Evolutionary conservation across 192 early-diverging fungal genomes (phyloP), one percentile per base, ranked within the genome.

Genomic region (Spizellomyces punctatus): DNA sequence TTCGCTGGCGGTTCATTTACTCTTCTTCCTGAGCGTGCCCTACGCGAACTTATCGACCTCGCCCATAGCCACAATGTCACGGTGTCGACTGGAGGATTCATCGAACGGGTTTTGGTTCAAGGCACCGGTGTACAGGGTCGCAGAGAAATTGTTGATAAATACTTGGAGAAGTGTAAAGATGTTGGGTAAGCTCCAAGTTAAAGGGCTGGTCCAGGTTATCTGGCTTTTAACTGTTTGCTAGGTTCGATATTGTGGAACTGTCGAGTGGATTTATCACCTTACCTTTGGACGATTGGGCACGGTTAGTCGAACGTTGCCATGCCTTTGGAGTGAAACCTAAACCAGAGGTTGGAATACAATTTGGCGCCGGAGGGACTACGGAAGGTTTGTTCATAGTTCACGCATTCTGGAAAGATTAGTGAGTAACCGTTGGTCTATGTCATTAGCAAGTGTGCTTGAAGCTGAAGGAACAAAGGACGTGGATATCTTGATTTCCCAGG

Each of bases 201-300:
- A 52, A 4, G 6, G n/a, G 60, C 60, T 6, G 41, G 36, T 36
- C 5, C 0, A 27, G 10, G 4, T 62, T 0, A 21, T 62, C 41
- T 19, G 41, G 36, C 41, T 62, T 5, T n/a, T 21, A 6, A 27
- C 60, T 62, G 60, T 16, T 62, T n/a, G 16, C 16, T 36, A 62
- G 60, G n/a, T 62, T 62, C 36, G 60, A 62, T 62, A 62, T 36
- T 42, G 4, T 62, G 16, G 60, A 62, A 8, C 64, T 65, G 12
- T 65, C 64, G 12, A 19, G 17, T 7, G 64, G 64, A 44, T 65
- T 65, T 14, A 65, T 65, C 0, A 65, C 64, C 5, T 6, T 65
- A n/a, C 47, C 45, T 41, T n/a, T 14, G n/a, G 64, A 65, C 43
- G 64, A 62, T 9, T 62, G 60, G 60, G 17, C 60, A 6, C n/a